phyloP scores from a whole-genome alignment of 495 filamentous ascomycete genomes.

The Pyrenula massariospora region DNA sequence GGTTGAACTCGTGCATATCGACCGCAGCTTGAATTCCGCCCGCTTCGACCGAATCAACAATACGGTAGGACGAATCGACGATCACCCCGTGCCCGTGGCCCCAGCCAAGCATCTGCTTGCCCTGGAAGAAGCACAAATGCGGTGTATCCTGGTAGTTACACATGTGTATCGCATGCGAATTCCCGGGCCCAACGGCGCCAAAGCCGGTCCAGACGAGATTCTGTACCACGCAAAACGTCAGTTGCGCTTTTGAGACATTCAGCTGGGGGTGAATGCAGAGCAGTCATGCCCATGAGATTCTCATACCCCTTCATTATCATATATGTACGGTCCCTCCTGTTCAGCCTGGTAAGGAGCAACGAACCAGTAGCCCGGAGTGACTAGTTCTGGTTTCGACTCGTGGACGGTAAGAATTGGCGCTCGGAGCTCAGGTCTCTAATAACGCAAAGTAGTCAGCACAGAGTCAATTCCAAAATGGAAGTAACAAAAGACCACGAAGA shows the following conservation, averaged over 20 bases:
- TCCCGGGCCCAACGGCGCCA: slow-evolving; percentile 28
- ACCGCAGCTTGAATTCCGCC: slow-evolving; percentile 23
- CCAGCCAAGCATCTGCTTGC: slow-evolving; percentile 40
- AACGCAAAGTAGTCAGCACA: background rate
- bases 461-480: background rate
- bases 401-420: slow-evolving; percentile 23
- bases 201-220: slow-evolving; percentile 35
- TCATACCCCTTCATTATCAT: slow-evolving; percentile 7
- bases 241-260: background rate
- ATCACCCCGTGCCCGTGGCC: slow-evolving; percentile 42
- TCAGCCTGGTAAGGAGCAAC: slow-evolving; percentile 23
- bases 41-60: slow-evolving; percentile 31
- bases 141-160: slow-evolving; percentile 32
- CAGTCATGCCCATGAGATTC: slow-evolving; percentile 1
- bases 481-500: too few species aligned
- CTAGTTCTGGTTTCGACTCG: slow-evolving; percentile 14
- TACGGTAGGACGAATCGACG: slow-evolving; percentile 36
- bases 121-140: slow-evolving; percentile 43
- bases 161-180: slow-evolving; percentile 30
- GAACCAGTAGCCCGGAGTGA: slow-evolving; percentile 29
- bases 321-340: slow-evolving; percentile 10
- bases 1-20: slow-evolving; percentile 20
- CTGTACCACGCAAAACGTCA: slow-evolving; percentile 9
- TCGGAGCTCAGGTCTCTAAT: slow-evolving; percentile 29
- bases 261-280: too few species aligned